phyloP scores from a whole-genome alignment of 768 basidiomycete genomes.

The Amanita pallidorosea region DNA sequence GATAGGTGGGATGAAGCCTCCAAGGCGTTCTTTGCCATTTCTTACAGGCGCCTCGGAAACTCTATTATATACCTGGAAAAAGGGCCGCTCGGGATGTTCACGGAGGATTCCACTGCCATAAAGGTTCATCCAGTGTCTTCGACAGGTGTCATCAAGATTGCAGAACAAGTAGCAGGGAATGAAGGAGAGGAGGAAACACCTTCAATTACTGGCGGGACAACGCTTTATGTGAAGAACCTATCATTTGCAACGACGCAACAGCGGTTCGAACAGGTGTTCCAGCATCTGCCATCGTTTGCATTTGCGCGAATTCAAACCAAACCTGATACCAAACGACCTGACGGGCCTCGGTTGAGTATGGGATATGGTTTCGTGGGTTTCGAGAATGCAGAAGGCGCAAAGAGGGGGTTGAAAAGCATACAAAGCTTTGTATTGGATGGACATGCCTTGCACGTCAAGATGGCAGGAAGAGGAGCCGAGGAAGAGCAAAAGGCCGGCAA shows the following conservation, averaged over 20 bases:
- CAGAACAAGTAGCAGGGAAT: conserved; percentile 28
- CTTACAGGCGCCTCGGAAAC: conserved; percentile 83
- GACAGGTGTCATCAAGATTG: conserved; percentile 19
- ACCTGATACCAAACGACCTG: conserved; percentile 68
- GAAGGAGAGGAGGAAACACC: conserved; percentile 23
- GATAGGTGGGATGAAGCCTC: conserved; percentile 58
- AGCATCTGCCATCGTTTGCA: conserved; percentile 64
- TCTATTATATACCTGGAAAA: conserved; percentile 89
- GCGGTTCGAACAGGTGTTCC: conserved; percentile 57
- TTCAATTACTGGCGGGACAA: conserved; percentile 57
- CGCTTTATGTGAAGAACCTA: conserved; percentile 91
- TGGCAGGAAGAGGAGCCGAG: conserved; percentile 75
- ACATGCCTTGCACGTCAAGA: conserved; percentile 73
- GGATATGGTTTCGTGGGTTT: conserved; percentile 97
- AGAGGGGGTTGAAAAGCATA: conserved; percentile 64
- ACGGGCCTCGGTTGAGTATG: conserved; percentile 64
- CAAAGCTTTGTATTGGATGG: conserved; percentile 82
- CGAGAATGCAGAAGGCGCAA: conserved; percentile 60
- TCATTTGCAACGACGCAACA: conserved; percentile 85
- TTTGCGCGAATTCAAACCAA: conserved; percentile 92
- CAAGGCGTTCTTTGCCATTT: conserved; percentile 70
- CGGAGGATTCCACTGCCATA: conserved; percentile 22
- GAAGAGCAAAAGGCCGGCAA: conserved; percentile 25
- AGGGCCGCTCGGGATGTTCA: conserved; percentile 80
- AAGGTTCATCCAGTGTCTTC: conserved; percentile 7